Base-by-base conservation (phyloP, 352 stramenopile genomes). In the Blastocystis sp. region DNA sequence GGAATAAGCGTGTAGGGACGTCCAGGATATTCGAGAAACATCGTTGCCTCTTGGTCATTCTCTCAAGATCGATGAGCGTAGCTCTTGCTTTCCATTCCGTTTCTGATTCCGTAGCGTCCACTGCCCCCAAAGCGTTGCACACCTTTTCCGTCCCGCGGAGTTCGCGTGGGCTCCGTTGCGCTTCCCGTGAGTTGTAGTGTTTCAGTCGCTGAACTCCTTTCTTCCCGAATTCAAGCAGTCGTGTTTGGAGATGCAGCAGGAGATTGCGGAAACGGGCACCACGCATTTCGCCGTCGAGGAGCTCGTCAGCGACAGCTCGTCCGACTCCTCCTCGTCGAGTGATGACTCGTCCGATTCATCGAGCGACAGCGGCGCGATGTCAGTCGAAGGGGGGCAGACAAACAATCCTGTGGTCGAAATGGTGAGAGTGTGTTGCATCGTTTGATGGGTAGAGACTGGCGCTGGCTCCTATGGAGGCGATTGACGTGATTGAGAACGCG, bases 141-240 rank as follows among this genome's bases (percentile, higher is more conserved):
- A 85, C 74, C 24, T 85, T 85, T 10, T 85, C 74, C 0, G 50
- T 85, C 2, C 74, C 74, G 24, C 19, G 74, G 29, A 85, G 74
- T 67, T 59, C 24, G 29, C 29, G 74, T 85, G 12, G 24, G 19
- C 16, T 13, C n/a, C 39, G 6, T 31, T 12, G 26, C 2, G 24
- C 31, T 3, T 26, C 31, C 33, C 4, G 33, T 85, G 24, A 67
- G n/a, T 12, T n/a, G 29, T 85, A 85, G 74, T 85, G 35, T 85
- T 85, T 85, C 31, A 29, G 3, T 85, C 74, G 24, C 60, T 85
- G 2, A n/a, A 67, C 24, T 41, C 74, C 1, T 85, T 85, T 29
- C 24, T 85, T 29, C 74, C 74, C 45, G 50, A 85, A 41, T 85
- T 85, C 21, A 85, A 85, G 66, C 21, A 26, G 29, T 85, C 74